These are phyloP conservation scores for Euptelea pleiosperma DNA, from an alignment of 164 flowering plant species.

Conservation along the genomic window DNA sequence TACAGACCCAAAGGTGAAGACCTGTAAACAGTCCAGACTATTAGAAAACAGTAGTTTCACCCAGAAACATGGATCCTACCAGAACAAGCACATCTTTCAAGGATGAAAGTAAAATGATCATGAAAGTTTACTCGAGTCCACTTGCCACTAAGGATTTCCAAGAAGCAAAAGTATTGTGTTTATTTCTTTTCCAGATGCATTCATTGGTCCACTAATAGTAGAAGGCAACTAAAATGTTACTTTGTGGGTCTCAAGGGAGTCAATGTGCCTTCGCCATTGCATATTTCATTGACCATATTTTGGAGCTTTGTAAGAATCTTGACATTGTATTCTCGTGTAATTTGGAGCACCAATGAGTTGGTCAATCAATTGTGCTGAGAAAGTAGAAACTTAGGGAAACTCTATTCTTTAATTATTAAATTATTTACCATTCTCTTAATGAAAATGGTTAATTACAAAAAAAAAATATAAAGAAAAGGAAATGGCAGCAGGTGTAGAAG, in stretches of 20 bases:
- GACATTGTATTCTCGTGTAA: background rate
- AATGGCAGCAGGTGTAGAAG: too few relatives aligned
- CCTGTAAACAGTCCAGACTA: constrained; percentile 39
- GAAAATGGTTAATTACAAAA: too few relatives aligned
- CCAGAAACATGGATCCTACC: background rate
- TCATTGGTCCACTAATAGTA: background rate
- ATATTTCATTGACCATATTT: background rate
- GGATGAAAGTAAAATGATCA: background rate
- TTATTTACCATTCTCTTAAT: too few relatives aligned
- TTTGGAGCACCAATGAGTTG: background rate
- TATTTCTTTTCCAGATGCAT: background rate
- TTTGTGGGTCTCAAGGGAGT: background rate
- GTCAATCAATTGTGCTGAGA: too few relatives aligned
- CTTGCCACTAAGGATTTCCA: background rate
- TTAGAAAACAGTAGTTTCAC: constrained; percentile 3
- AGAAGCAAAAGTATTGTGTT: background rate
- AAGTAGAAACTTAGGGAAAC: too few relatives aligned
- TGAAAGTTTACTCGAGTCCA: background rate
- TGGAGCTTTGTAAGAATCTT: background rate
- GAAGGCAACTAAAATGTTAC: background rate
- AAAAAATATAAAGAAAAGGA: too few relatives aligned
- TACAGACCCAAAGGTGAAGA: constrained; percentile 91
- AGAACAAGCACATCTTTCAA: background rate
- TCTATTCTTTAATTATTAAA: background rate
- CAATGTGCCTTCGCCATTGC: background rate